Conservation (phyloP, 371 early-diverging fungal species). For the Racocetra persica region DNA sequence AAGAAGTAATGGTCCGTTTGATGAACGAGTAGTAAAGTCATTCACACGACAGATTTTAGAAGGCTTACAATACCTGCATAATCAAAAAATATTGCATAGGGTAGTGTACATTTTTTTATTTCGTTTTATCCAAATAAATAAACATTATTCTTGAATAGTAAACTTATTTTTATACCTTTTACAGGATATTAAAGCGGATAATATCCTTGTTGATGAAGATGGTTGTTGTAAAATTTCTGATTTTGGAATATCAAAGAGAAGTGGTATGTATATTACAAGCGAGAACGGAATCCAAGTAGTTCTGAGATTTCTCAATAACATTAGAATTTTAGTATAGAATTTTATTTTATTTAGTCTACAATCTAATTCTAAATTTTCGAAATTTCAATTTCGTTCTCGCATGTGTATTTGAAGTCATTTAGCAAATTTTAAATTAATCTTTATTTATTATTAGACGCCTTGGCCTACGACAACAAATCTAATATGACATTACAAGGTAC, state of each 20-base stretch:
- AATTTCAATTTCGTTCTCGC: neutral
- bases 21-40: constrained; percentile 75
- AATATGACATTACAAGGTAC: constrained; percentile 71
- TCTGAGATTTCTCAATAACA: neutral
- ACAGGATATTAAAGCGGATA: constrained; percentile 95
- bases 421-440: neutral
- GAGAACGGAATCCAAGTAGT: neutral
- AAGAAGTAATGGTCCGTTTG: constrained; percentile 75
- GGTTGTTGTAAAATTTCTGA: constrained; percentile 96
- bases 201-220: constrained; percentile 84
- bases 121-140: neutral
- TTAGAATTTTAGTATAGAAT: neutral
- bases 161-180: neutral
- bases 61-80: constrained; percentile 92
- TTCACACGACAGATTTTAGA: constrained; percentile 88
- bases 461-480: constrained; percentile 60
- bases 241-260: constrained; percentile 95
- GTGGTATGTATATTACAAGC: constrained; percentile 54
- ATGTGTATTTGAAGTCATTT: neutral
- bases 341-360: neutral
- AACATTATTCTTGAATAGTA: too few relatives aligned
- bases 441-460: constrained; percentile 35
- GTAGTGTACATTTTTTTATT: constrained; percentile 46
- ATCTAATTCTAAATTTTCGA: too few relatives aligned
- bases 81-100: constrained; percentile 89